Evolutionary conservation across 176 grass and related monocot species (phyloP).

Genomic region (Oryza glaberrima): DNA sequence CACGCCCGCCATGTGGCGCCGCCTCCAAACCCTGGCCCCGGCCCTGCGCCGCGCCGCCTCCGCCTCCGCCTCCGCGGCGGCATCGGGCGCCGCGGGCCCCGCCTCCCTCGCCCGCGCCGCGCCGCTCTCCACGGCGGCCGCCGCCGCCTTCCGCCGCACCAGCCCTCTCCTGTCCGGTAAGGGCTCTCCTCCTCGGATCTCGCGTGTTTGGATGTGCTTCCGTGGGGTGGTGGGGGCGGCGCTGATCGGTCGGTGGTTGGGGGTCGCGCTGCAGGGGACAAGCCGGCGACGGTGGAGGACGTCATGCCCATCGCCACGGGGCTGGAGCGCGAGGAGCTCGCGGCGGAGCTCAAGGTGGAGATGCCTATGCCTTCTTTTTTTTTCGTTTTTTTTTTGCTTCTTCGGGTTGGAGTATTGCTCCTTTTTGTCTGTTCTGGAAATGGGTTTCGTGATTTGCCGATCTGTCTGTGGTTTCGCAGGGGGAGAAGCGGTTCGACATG

Average conservation of each 20-base stretch:
- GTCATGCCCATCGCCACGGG: conserved; percentile 89
- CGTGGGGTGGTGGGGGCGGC: too few relatives aligned
- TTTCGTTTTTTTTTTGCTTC: neutral
- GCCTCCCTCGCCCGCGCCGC: conserved; percentile 24
- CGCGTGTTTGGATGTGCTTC: too few relatives aligned
- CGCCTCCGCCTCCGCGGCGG: neutral
- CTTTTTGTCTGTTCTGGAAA: conserved; percentile 16
- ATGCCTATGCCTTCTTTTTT: neutral
- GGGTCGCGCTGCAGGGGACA: conserved; percentile 54
- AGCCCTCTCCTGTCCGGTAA: conserved; percentile 74
- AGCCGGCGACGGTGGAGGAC: conserved; percentile 70
- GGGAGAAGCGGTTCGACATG: conserved; percentile 90
- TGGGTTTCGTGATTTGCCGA: conserved; percentile 43
- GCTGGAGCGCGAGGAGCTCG: conserved; percentile 80
- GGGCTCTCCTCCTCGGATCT: conserved; percentile 42
- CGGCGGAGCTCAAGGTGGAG: conserved; percentile 66
- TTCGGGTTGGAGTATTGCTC: conserved; percentile 9
- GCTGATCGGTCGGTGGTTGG: conserved; percentile 32
- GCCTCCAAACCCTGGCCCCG: conserved; percentile 62
- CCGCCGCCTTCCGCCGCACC: conserved; percentile 62
- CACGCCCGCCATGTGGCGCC: conserved; percentile 63
- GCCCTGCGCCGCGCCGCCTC: conserved; percentile 46
- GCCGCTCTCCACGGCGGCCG: conserved; percentile 46
- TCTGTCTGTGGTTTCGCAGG: conserved; percentile 59
- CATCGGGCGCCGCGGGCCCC: neutral